Percentiles rank a stretch among this genome's conserved stretches.
phyloP scores from a whole-genome alignment of 306 rosid genomes.

The Rubus parviflorus region DNA sequence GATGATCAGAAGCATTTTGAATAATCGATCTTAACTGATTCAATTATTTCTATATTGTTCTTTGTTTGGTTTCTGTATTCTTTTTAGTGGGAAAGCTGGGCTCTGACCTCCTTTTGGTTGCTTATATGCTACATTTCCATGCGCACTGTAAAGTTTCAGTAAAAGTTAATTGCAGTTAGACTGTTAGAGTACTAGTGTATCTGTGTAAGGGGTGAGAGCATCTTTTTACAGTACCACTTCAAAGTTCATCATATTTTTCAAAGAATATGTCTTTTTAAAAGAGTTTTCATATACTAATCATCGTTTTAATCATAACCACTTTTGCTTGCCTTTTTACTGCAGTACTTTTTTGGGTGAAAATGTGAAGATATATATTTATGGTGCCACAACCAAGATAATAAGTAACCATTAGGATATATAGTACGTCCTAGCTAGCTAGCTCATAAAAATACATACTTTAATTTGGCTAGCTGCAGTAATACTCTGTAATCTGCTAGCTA shows the following conservation, averaged over 20 bases:
- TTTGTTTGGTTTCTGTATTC: constrained; percentile 25
- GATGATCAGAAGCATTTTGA: constrained; percentile 36
- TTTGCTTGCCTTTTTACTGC: constrained; percentile 52
- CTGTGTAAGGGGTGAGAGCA: constrained; percentile 40
- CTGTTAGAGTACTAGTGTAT: constrained; percentile 17
- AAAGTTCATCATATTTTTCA: background rate
- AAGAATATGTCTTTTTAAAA: constrained; percentile 32
- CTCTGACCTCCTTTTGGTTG: constrained; percentile 61
- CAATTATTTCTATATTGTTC: constrained; percentile 10
- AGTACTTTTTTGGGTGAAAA: constrained; percentile 18
- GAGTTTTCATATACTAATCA: constrained; percentile 63
- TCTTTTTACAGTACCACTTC: constrained; percentile 48
- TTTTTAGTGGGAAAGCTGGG: constrained; percentile 49
- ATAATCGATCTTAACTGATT: constrained; percentile 29
- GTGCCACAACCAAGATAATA: constrained; percentile 3
- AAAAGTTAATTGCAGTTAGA: constrained; percentile 15
- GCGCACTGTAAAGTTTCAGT: constrained; percentile 85
- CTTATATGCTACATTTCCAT: constrained; percentile 54
- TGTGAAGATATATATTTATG: background rate
- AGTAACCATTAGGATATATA: background rate
- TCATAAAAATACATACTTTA: background rate
- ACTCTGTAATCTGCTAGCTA: background rate
- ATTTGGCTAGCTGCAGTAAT: background rate
- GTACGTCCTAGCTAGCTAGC: background rate
- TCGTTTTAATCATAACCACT: constrained; percentile 70